Evolutionary conservation across 2,329 filamentous ascomycete species (phyloP).

Genomic region (Lasiodiplodia theobromae): DNA sequence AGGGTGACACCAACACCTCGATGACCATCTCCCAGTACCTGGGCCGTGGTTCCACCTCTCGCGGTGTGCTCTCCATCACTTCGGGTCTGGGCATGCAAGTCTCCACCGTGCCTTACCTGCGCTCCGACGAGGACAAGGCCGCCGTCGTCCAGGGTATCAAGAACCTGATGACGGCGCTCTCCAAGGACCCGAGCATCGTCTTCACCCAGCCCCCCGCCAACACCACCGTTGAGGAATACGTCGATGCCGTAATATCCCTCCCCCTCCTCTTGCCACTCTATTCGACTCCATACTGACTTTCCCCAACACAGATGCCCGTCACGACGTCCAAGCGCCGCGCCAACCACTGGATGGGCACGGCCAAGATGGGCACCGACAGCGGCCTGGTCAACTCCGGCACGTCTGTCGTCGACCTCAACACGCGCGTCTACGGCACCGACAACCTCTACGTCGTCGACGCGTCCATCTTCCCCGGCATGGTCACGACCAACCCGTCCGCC

Average conservation of each 20-base stretch:
- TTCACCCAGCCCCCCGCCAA: slow-evolving; percentile 52
- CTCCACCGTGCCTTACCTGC: slow-evolving; percentile 66
- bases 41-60: slow-evolving; percentile 67
- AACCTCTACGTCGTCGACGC: slow-evolving; percentile 58
- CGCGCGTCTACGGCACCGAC: slow-evolving; percentile 56
- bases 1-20: slow-evolving; percentile 48
- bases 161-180: slow-evolving; percentile 63
- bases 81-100: slow-evolving; percentile 65
- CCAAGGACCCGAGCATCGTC: slow-evolving; percentile 62
- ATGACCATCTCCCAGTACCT: slow-evolving; percentile 64
- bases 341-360: slow-evolving; percentile 62
- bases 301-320: slow-evolving; percentile 38
- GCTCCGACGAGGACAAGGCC: slow-evolving; percentile 63
- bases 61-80: slow-evolving; percentile 68
- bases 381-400: slow-evolving; percentile 49
- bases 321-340: slow-evolving; percentile 49
- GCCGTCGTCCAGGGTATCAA: slow-evolving; percentile 72
- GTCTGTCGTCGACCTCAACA: slow-evolving; percentile 58
- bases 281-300: slow-evolving; percentile 5
- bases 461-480: slow-evolving; percentile 54
- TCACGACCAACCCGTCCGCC: slow-evolving; percentile 48
- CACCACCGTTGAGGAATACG: slow-evolving; percentile 63
- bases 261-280: slow-evolving; percentile 10
- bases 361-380: slow-evolving; percentile 60
- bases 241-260: slow-evolving; percentile 49